Base-by-base conservation (phyloP, 139 green algal species). In the Chlamydomonas applanata region DNA sequence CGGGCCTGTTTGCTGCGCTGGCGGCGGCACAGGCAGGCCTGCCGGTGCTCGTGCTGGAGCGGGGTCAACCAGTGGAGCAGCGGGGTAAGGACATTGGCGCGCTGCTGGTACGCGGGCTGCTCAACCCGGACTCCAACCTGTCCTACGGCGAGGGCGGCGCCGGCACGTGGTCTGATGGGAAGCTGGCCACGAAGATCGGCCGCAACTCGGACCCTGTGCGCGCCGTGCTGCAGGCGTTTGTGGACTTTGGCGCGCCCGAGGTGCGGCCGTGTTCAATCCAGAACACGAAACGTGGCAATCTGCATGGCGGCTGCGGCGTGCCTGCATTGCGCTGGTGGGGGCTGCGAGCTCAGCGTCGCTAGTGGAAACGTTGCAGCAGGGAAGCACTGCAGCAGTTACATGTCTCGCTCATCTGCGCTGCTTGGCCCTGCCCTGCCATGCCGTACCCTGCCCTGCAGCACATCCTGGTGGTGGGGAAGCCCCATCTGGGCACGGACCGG, bases 91-190 rank as follows among this genome's bases (percentile, higher is more conserved):
- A 94, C 79, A 96, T 97, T 36, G 92, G 92, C 24, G 90, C 90
- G 9, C 83, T 97, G 27, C 85, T 95, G 32, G 88, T 86, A 29
- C 78, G 92, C 22, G 59, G 80, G 2, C 24, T 71, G 1, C 77
- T 96, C 30, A 81, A 94, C 65, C 67, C 77, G 14, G 83, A 94
- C 49, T 89, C 74, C 56, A 97, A 97, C 82, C 82, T 95, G 17
- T 96, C 90, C 82, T 97, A 93, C 59, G 92, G 82, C 27, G 78
- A 88, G 62, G 75, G 78, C 20, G 77, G 75, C 3, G 79, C 88
- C n/a, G 90, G 91, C 36, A 96, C 91, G 4, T 96, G 91, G 91
- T 87, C 72, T 11, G 92, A 97, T 74, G 92, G 92, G 54, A 97
- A 97, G 82, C 82, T 97, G 34, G 94, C 92, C 2, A 97, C 92